These are phyloP conservation scores for Leptomonas seymouri DNA, from an alignment of 208 protist genomes.

Conservation along the genomic window DNA sequence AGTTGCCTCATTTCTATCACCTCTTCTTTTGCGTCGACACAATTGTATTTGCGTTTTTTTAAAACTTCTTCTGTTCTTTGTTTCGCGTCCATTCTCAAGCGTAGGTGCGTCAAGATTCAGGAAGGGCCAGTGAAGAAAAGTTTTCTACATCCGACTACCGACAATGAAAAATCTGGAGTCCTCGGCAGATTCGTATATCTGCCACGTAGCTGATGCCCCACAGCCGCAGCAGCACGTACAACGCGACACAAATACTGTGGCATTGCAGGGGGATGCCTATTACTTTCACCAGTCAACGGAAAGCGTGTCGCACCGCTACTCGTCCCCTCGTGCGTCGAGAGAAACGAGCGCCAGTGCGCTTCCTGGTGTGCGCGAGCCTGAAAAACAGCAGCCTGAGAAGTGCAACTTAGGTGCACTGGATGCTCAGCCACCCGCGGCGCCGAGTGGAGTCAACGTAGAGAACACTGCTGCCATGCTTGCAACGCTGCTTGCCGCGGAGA, in stretches of 20 bases:
- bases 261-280: neutral
- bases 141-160: too few relatives aligned
- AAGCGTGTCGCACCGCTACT: conserved; percentile 1
- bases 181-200: conserved; percentile 20
- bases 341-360: neutral
- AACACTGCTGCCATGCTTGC: neutral
- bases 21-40: too few relatives aligned
- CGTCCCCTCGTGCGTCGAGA: neutral
- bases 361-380: neutral
- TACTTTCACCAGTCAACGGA: neutral
- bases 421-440: neutral
- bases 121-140: neutral
- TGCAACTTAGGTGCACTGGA: neutral
- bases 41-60: too few relatives aligned
- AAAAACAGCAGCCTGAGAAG: neutral
- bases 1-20: too few relatives aligned
- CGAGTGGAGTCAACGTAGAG: too few relatives aligned
- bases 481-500: conserved; percentile 6
- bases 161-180: conserved; percentile 8
- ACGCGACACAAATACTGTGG: neutral
- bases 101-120: neutral
- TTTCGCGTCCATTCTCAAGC: too few relatives aligned
- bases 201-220: conserved; percentile 31
- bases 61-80: too few relatives aligned
- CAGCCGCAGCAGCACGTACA: neutral